Percentiles rank a stretch among this genome's conserved stretches.
Conservation (phyloP, 176 grass and related monocot species). For the Puccinellia tenuiflora region DNA sequence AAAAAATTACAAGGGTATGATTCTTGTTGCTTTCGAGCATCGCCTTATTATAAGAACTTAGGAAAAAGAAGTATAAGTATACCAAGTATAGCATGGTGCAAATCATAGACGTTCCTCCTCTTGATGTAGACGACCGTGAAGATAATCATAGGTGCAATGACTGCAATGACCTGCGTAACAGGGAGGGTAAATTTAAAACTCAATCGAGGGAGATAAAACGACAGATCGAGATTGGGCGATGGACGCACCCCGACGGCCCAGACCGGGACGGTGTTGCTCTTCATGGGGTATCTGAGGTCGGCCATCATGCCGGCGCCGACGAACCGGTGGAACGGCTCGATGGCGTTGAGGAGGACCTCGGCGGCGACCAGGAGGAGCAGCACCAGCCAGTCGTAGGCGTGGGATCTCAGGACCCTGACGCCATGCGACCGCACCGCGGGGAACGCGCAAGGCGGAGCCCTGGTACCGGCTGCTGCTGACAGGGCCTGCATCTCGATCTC, state of each 20-base stretch:
- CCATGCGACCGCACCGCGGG: conserved; percentile 26
- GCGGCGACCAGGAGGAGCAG: conserved; percentile 29
- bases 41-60: neutral
- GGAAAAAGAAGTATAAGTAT: neutral
- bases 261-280: conserved; percentile 66
- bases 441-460: neutral
- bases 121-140: conserved; percentile 16
- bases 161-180: conserved; percentile 19
- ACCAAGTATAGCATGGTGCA: conserved; percentile 47
- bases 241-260: conserved; percentile 44
- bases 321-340: conserved; percentile 82
- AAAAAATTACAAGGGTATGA: neutral
- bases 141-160: conserved; percentile 38
- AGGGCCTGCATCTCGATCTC: neutral
- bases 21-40: neutral
- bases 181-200: neutral
- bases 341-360: conserved; percentile 47
- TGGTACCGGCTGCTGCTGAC: too few relatives aligned
- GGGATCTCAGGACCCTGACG: conserved; percentile 9
- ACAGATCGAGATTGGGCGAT: neutral
- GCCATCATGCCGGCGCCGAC: conserved; percentile 62
- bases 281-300: conserved; percentile 63
- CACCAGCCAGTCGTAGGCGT: conserved; percentile 56
- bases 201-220: neutral
- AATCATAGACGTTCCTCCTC: conserved; percentile 30